Conservation (phyloP, 805 yeast genomes). For the Cyberlindnera veronae region DNA sequence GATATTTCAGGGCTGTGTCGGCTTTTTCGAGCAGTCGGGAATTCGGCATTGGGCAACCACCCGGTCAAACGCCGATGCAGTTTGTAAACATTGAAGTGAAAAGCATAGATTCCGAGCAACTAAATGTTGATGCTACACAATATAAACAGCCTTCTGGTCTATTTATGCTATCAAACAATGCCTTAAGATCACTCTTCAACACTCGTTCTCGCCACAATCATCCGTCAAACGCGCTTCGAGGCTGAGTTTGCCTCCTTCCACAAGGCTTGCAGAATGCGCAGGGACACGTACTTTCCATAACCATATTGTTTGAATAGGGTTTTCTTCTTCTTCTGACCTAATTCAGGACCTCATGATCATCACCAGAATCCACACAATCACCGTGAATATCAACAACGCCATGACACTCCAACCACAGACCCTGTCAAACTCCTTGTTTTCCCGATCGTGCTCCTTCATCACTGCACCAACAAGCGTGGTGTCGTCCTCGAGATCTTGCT, state of each 20-base stretch:
- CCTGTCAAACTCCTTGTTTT: constrained; percentile 9
- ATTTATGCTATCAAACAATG: background rate
- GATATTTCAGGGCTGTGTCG: too few relatives aligned
- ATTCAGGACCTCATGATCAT: background rate
- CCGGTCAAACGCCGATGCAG: too few relatives aligned
- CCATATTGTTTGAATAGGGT: too few relatives aligned
- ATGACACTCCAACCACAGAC: constrained; percentile 22
- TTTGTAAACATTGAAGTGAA: too few relatives aligned
- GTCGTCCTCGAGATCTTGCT: constrained; percentile 8
- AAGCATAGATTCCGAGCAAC: too few relatives aligned
- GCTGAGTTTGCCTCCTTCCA: constrained; percentile 1
- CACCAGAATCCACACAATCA: constrained; percentile 8
- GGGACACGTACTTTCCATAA: background rate
- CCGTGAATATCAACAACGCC: constrained; percentile 7
- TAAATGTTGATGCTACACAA: too few relatives aligned
- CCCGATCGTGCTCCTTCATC: constrained; percentile 15
- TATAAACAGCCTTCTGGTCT: too few relatives aligned
- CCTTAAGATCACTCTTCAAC: background rate
- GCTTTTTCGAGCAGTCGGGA: too few relatives aligned
- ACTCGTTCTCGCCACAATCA: background rate
- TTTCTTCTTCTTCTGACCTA: background rate
- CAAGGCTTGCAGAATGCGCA: background rate
- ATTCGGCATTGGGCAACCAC: too few relatives aligned
- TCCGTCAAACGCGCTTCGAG: background rate
- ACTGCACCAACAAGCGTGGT: constrained; percentile 11